Conservation (phyloP, 2,329 filamentous ascomycete genomes). For the Arthrobotrys sphaeroides region DNA sequence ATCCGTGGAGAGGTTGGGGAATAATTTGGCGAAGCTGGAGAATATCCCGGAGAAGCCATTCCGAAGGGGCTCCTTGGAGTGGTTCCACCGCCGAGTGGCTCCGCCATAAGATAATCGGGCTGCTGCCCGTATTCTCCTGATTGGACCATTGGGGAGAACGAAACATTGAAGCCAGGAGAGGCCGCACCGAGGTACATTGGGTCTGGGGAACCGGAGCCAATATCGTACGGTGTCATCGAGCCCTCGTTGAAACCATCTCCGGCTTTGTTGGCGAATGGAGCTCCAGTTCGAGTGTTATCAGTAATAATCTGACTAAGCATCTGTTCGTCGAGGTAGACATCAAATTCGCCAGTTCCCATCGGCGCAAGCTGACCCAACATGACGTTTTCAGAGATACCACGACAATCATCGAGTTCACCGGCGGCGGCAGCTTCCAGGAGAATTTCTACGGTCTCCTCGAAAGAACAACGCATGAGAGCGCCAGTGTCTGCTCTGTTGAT, state of each 20-base stretch:
- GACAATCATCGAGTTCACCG: constrained; percentile 96
- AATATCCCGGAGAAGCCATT: constrained; percentile 74
- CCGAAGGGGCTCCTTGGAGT: constrained; percentile 80
- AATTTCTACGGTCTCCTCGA: constrained; percentile 99
- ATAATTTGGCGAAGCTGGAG: constrained; percentile 70
- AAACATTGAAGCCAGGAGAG: constrained; percentile 74
- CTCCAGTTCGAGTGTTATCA: constrained; percentile 80
- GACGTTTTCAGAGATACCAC: constrained; percentile 97
- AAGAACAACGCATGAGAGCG: constrained; percentile 98
- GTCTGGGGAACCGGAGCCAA: constrained; percentile 71
- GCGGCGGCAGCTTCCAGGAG: constrained; percentile 92
- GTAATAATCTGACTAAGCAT: constrained; percentile 96
- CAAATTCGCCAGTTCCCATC: constrained; percentile 95
- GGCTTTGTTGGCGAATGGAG: constrained; percentile 75
- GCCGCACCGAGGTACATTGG: constrained; percentile 73
- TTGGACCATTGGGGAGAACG: constrained; percentile 80
- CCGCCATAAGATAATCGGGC: constrained; percentile 67
- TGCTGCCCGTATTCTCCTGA: constrained; percentile 73
- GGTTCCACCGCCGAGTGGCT: constrained; percentile 62
- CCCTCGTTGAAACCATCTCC: constrained; percentile 69
- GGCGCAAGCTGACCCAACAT: constrained; percentile 98
- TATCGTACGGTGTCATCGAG: constrained; percentile 92
- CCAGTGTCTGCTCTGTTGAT: constrained; percentile 98
- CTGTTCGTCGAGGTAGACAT: constrained; percentile 89
- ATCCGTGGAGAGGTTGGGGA: constrained; percentile 79